phyloP scores from a whole-genome alignment of 192 early-diverging fungal species.

The Bifiguratus adelaidae region DNA sequence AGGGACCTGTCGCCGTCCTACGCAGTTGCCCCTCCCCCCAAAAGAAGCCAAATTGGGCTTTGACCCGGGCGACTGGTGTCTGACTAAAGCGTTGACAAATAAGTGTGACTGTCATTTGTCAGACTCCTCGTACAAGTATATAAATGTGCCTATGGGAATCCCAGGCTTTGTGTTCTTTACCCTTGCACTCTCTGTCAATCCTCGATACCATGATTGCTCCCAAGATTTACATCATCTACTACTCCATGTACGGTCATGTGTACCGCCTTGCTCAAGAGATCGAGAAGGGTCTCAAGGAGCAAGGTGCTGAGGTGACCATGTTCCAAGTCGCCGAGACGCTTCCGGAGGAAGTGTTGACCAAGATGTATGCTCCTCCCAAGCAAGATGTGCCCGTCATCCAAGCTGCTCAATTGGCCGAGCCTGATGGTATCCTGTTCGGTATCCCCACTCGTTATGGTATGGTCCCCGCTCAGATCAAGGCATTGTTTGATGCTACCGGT shows the following conservation, averaged over 20 bases:
- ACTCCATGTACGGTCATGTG: conserved; percentile 53
- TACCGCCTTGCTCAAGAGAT: conserved; percentile 57
- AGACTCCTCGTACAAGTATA: no score
- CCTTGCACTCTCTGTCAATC: no score
- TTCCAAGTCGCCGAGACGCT: conserved; percentile 52
- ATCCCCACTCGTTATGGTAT: conserved; percentile 57
- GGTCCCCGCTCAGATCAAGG: conserved; percentile 66
- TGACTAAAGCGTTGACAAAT: no score
- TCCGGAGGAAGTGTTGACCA: conserved; percentile 30
- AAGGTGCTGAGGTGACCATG: conserved; percentile 20
- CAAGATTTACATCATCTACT: conserved; percentile 21
- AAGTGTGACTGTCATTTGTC: no score
- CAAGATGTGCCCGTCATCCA: conserved; percentile 30
- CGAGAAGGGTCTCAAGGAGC: conserved; percentile 54
- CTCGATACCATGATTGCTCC: no score
- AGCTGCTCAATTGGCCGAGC: conserved; percentile 20
- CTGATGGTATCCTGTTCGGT: conserved; percentile 46
- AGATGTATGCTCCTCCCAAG: conserved; percentile 38
- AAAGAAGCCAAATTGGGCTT: no score
- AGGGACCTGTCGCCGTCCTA: no score
- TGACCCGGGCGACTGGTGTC: no score
- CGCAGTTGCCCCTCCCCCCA: no score
- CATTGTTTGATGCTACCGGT: conserved; percentile 20
- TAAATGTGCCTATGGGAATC: no score
- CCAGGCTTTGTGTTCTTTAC: no score